Base-by-base conservation (phyloP, 2,329 filamentous ascomycete genomes). In the Malbranchea cinnamomea region DNA sequence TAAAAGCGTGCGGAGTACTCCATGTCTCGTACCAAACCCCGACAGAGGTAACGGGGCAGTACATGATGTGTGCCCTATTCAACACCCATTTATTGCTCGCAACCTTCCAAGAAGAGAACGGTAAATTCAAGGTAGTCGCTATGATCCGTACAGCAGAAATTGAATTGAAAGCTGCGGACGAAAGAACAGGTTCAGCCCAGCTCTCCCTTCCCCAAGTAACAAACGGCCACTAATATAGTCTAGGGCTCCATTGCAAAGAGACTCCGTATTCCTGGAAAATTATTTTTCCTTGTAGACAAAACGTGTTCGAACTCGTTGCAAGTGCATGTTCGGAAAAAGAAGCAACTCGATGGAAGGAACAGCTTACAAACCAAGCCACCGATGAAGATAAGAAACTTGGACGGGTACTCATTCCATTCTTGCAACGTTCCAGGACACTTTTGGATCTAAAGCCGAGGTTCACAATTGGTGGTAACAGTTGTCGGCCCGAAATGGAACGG, bases 181-280 rank as follows among this genome's bases (percentile, higher is more conserved):
- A 50, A 34, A 50, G 51, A 29, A 45, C 43, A 43, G 54, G 54
- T 56, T 18, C 26, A 10, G n/a, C 10, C 13, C 7, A 8, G 9
- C n/a, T 16, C 9, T 17, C 20, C 16, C n/a, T 19, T n/a, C 21
- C 8, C 11, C 13, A 14, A 14, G 11, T 20, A 2, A 18, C 15
- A 11, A 23, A 29, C 21, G n/a, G n/a, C n/a, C 15, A 12, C 14
- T 12, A 29, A 18, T 32, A 34, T 31, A 34, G 10, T 26, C 26
- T 37, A 92, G 84, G 83, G 1, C 51, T 95, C 5, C 83, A 87
- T 61, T 94, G 84, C 45, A 77, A 89, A 39, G 81, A 79, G 3
- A 80, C 81, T 1, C 74, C 80, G 0, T 81, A 81, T 50, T 89
- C 84, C 1, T 95, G 85, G 87, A 98, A 95, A 50, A 46, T 94